Percentiles rank a stretch among this genome's conserved stretches.
Evolutionary conservation across 2,329 filamentous ascomycete species (phyloP).

Genomic region (Gnomoniopsis smithogilvyi): DNA sequence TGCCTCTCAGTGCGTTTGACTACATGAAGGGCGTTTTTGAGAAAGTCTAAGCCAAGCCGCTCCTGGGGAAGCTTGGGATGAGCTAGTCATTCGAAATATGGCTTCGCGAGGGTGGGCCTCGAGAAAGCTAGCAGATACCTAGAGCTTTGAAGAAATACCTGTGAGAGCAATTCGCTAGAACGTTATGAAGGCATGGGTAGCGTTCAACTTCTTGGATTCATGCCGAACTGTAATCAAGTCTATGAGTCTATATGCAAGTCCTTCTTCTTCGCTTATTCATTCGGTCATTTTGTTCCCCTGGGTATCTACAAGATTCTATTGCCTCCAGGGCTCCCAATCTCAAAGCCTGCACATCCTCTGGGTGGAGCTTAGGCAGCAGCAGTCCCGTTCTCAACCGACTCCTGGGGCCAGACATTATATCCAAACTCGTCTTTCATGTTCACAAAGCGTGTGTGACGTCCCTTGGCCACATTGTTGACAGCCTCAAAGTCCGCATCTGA

Average conservation of each 20-base stretch:
- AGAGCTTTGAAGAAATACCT: too few relatives aligned
- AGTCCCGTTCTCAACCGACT: conserved; percentile 29
- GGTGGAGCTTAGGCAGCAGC: conserved; percentile 1
- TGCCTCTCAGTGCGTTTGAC: conserved; percentile 50
- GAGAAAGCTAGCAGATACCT: too few relatives aligned
- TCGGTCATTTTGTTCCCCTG: neutral
- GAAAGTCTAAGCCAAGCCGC: neutral
- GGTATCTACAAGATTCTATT: conserved; percentile 11
- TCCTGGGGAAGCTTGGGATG: too few relatives aligned
- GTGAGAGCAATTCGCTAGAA: too few relatives aligned
- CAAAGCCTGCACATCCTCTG: too few relatives aligned
- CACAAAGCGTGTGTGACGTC: conserved; percentile 68
- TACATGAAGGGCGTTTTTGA: conserved; percentile 32
- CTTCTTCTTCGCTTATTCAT: neutral
- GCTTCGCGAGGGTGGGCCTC: too few relatives aligned
- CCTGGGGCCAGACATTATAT: conserved; percentile 66
- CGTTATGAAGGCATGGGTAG: neutral
- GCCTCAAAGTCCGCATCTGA: conserved; percentile 56
- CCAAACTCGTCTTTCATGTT: conserved; percentile 83
- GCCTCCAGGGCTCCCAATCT: neutral
- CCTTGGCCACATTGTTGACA: conserved; percentile 61
- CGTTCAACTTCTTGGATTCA: too few relatives aligned
- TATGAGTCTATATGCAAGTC: neutral
- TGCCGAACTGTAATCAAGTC: neutral
- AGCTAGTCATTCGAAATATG: too few relatives aligned